Base-by-base conservation (phyloP, 2,329 filamentous ascomycete genomes). In the Pseudohalonectria lignicola region DNA sequence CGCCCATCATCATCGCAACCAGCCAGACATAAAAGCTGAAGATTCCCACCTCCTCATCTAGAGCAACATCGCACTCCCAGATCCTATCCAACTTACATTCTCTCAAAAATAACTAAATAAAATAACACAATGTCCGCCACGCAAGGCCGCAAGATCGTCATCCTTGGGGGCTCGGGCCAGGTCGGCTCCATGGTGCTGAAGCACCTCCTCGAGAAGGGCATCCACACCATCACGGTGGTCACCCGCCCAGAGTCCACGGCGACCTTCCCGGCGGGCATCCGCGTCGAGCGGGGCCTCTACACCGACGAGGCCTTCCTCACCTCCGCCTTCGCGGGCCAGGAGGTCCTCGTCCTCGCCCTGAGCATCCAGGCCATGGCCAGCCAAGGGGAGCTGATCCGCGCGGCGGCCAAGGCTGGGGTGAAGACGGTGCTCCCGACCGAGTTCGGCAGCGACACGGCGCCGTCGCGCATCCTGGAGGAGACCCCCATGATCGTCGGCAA, bases 161-260 rank as follows among this genome's bases (percentile, higher is more conserved):
- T 53, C 10, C 42, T 49, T 38, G 50, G 53, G 34, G 56, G 56
- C 39, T 52, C 55, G 44, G 63, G 65, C 40, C 53, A 52, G 25
- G 43, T 61, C 29, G 66, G 64, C n/a, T 48, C 48, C 3, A 44
- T 51, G 32, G 60, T 63, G 38, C 46, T 56, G 30, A 44, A 53
- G 4, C 56, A 56, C n/a, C 53, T 71, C 4, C 47, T 66, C 32
- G 53, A 56, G 28, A 59, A 56, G 19, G 64, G 64, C 39, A 62
- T 62, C 33, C 66, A 70, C 49, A 62, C 47, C 12, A 52, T 75
- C 42, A 74, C 69, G 1, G 67, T 66, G 42, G 52, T 76, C 30
- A 64, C 63, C 2, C 67, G 70, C 32, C 37, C 44, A 2, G 62
- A 59, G 21, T 67, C 66, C 45, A 60, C 50, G 3, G 54, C 45